phyloP scores from a whole-genome alignment of 179 eudicot genomes.

The Beta lomatogona region DNA sequence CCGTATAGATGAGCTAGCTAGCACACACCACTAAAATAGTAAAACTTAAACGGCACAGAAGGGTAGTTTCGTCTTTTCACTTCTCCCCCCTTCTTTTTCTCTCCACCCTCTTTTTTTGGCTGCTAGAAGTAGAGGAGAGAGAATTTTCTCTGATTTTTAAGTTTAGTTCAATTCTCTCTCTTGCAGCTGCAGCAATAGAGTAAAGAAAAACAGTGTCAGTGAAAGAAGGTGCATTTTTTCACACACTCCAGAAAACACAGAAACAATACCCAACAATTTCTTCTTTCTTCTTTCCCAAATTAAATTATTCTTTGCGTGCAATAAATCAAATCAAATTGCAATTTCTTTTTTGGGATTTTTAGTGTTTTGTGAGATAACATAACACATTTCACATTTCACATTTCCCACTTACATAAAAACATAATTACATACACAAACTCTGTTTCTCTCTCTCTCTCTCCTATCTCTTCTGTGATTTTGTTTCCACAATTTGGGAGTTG shows the following conservation, averaged over 20 bases:
- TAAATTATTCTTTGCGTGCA: constrained; percentile 8
- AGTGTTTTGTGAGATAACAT: too few species aligned
- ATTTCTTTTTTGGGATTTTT: background rate
- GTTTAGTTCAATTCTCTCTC: background rate
- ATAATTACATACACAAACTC: background rate
- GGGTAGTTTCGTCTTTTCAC: constrained; percentile 25
- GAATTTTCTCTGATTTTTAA: background rate
- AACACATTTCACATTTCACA: background rate
- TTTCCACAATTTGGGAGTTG: background rate
- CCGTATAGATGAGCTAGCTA: constrained; percentile 20
- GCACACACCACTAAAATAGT: constrained; percentile 8
- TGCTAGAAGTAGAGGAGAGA: background rate
- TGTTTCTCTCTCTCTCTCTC: too few species aligned
- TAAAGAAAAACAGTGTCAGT: background rate
- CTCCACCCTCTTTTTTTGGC: background rate
- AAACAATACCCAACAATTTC: background rate
- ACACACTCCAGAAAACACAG: background rate
- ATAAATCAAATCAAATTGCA: background rate
- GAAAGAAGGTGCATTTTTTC: background rate
- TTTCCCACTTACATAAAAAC: background rate
- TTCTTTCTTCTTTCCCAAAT: background rate
- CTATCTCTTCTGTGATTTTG: background rate
- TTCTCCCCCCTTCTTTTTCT: background rate
- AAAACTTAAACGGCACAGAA: constrained; percentile 38
- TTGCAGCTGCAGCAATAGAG: background rate